A percentile compares a stretch with the other conserved stretches of the same genome.
Evolutionary conservation across 768 basidiomycete genomes (phyloP).

Genomic region (Tricholomella constricta): DNA sequence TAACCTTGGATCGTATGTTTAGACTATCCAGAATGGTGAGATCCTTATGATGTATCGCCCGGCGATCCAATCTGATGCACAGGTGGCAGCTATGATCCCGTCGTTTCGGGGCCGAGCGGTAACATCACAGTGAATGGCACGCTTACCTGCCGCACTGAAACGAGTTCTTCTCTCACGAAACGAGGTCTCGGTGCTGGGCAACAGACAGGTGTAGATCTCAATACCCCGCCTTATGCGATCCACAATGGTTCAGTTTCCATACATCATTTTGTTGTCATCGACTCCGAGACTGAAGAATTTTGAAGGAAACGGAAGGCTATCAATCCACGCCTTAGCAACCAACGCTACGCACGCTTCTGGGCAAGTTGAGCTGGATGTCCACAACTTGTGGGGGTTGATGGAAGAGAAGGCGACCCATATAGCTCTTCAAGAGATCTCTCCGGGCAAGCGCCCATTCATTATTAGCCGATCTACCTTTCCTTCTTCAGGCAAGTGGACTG

Average conservation of each 20-base stretch:
- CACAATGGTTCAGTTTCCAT: conserved; percentile 56
- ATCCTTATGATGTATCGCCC: neutral
- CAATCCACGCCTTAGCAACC: conserved; percentile 58
- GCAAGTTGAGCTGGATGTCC: conserved; percentile 62
- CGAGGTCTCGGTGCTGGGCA: conserved; percentile 54
- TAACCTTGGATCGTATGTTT: conserved; percentile 3
- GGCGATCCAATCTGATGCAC: neutral
- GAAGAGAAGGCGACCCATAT: conserved; percentile 67
- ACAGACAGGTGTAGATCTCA: conserved; percentile 50
- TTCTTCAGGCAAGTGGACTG: conserved; percentile 75
- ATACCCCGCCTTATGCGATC: conserved; percentile 65
- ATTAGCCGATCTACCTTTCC: conserved; percentile 34
- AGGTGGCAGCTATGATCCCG: conserved; percentile 55
- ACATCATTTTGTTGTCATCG: neutral
- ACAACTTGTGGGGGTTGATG: conserved; percentile 74
- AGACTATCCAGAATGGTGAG: conserved; percentile 72
- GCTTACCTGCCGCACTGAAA: conserved; percentile 45
- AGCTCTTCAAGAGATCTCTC: conserved; percentile 53
- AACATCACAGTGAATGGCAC: conserved; percentile 74
- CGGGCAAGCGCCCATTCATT: conserved; percentile 68
- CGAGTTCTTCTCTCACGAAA: conserved; percentile 28
- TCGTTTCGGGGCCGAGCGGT: conserved; percentile 66
- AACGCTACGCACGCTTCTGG: conserved; percentile 73
- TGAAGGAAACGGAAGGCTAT: conserved; percentile 54
- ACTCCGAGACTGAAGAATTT: neutral